Evolutionary conservation across 805 yeast genomes (phyloP).

Genomic region (Kuraishia borneana): DNA sequence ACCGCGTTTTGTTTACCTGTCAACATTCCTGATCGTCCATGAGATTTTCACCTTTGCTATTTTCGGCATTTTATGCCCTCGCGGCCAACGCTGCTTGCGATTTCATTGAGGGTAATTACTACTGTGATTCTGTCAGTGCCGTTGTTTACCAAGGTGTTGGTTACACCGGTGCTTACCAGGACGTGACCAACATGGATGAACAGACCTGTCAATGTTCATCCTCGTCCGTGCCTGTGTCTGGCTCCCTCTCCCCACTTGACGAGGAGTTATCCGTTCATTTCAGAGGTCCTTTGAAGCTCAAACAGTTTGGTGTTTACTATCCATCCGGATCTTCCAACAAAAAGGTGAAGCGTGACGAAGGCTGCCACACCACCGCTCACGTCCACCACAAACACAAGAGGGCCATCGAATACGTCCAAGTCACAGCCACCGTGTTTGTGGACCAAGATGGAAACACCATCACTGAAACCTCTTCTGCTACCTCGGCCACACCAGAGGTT

Average conservation of each 20-base stretch:
- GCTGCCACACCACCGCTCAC: conserved; percentile 36
- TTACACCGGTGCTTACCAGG: conserved; percentile 64
- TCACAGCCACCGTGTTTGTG: conserved; percentile 69
- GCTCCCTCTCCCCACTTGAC: conserved; percentile 67
- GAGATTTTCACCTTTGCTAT: conserved; percentile 11
- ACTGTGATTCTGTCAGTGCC: conserved; percentile 64
- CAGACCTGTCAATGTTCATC: conserved; percentile 62
- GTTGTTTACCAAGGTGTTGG: conserved; percentile 54
- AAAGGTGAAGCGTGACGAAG: conserved; percentile 25
- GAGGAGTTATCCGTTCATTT: conserved; percentile 84
- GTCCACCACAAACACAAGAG: conserved; percentile 50
- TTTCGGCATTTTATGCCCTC: conserved; percentile 12
- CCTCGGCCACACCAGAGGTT: conserved; percentile 9
- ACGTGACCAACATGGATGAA: conserved; percentile 62
- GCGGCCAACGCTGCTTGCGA: conserved; percentile 12
- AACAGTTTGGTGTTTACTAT: conserved; percentile 84
- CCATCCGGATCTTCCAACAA: conserved; percentile 36
- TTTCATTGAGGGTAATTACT: conserved; percentile 64
- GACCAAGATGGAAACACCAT: conserved; percentile 42
- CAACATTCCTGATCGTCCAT: conserved; percentile 3
- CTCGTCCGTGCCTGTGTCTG: conserved; percentile 45
- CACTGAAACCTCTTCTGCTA: conserved; percentile 13
- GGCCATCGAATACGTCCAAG: conserved; percentile 54
- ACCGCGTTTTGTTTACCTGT: not conserved
- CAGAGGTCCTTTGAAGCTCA: conserved; percentile 77